Conservation (phyloP, 2,329 filamentous ascomycete genomes). For the Davidsoniella neocaledoniae region DNA sequence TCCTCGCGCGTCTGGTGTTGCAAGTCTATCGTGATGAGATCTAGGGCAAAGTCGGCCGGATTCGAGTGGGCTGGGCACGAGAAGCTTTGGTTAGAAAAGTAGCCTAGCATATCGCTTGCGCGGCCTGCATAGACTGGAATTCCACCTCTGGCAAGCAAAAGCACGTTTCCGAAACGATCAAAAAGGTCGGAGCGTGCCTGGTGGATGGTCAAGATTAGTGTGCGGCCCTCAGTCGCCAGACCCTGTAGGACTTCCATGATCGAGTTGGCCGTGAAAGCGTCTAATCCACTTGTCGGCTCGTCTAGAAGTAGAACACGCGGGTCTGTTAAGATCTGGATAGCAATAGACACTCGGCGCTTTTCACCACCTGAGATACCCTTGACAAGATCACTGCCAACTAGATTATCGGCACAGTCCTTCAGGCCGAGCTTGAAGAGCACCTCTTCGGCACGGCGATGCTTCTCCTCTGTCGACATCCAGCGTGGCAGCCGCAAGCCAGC, state of each 20-base stretch:
- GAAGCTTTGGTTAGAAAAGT: conserved; percentile 44
- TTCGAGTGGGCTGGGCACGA: conserved; percentile 54
- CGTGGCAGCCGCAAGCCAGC: conserved; percentile 53
- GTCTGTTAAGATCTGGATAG: conserved; percentile 60
- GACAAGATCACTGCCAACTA: conserved; percentile 54
- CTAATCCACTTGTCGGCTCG: conserved; percentile 59
- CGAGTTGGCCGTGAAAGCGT: conserved; percentile 61
- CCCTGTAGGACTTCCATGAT: conserved; percentile 59
- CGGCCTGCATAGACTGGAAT: conserved; percentile 50
- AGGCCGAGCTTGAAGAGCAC: conserved; percentile 59
- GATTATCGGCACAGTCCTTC: conserved; percentile 60
- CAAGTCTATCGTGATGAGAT: conserved; percentile 60
- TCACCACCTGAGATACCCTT: conserved; percentile 71
- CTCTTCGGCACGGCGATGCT: conserved; percentile 50
- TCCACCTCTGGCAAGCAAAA: conserved; percentile 55
- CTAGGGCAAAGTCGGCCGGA: conserved; percentile 61
- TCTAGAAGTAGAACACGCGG: conserved; percentile 57
- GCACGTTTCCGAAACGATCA: conserved; percentile 50
- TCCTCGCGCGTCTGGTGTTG: conserved; percentile 47
- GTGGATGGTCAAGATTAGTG: conserved; percentile 61
- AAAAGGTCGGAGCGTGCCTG: conserved; percentile 62
- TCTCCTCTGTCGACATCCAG: conserved; percentile 53
- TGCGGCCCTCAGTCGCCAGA: conserved; percentile 56
- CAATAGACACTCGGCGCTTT: conserved; percentile 62
- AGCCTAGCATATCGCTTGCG: conserved; percentile 44